These are phyloP conservation scores for Lodderomyces margitis DNA, from an alignment of 1,139 yeast species.

Conservation along the genomic window DNA sequence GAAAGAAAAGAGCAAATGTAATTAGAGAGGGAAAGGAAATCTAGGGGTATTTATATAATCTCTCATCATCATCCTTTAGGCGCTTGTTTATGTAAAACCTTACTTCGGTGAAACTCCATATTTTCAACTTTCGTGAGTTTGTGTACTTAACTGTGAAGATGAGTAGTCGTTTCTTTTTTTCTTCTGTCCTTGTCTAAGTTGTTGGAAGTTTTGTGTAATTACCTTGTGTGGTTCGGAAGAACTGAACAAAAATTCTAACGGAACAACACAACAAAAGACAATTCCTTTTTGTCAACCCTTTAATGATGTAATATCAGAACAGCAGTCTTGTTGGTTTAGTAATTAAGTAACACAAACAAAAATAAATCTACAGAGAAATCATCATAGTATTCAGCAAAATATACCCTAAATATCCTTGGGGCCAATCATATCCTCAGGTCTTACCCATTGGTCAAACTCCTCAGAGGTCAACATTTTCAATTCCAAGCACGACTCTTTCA, in stretches of 20 bases:
- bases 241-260: not conserved
- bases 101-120: slow-evolving; percentile 1
- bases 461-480: slow-evolving; percentile 70
- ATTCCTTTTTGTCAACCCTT: not conserved
- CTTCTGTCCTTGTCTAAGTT: no score
- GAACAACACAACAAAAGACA: not conserved
- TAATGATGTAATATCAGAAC: not conserved
- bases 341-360: no score
- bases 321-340: no score
- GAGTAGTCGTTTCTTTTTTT: not conserved
- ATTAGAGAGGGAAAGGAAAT: not conserved
- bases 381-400: no score
- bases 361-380: no score
- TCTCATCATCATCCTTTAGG: no score
- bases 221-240: not conserved
- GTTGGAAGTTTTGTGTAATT: not conserved
- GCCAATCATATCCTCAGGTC: slow-evolving; percentile 94
- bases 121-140: not conserved
- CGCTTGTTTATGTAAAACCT: no score
- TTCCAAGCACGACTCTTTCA: slow-evolving; percentile 85
- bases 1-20: not conserved
- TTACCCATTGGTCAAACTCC: slow-evolving; percentile 89
- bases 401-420: slow-evolving; percentile 50
- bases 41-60: not conserved
- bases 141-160: not conserved